Conservation (phyloP, 345 rosid species). For the Melaleuca quinquenervia region DNA sequence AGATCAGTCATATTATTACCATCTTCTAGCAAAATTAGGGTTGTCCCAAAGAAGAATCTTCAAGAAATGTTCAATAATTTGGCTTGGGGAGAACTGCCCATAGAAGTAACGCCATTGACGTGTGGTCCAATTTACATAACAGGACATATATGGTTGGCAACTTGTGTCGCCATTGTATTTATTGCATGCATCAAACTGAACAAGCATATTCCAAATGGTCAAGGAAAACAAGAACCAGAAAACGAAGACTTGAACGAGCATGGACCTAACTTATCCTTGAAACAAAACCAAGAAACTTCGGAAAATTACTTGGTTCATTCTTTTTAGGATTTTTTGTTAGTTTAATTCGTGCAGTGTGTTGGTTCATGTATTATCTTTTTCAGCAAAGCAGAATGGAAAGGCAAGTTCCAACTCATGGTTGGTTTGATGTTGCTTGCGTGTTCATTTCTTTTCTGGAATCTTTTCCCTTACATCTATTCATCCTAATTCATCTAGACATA, state of each 20-base stretch:
- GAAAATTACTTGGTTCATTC: not conserved
- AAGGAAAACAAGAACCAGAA: not conserved
- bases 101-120: not conserved
- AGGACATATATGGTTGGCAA: not conserved
- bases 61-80: not conserved
- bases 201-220: not conserved
- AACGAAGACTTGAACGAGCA: not conserved
- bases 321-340: not conserved
- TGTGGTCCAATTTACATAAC: not conserved
- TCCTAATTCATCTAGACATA: not conserved
- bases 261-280: not conserved
- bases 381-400: not conserved
- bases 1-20: not conserved
- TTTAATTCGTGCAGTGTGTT: not conserved
- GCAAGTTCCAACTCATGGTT: not conserved
- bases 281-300: not conserved
- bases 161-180: not conserved
- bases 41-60: not conserved
- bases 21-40: not conserved
- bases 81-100: not conserved
- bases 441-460: not conserved
- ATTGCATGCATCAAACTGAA: not conserved
- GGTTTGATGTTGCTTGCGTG: not conserved
- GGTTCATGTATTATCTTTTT: not conserved
- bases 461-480: not conserved